Percentiles rank a stretch among this genome's conserved stretches.
phyloP scores from a whole-genome alignment of 169 alveolate genomes.

The Theileria parva region DNA sequence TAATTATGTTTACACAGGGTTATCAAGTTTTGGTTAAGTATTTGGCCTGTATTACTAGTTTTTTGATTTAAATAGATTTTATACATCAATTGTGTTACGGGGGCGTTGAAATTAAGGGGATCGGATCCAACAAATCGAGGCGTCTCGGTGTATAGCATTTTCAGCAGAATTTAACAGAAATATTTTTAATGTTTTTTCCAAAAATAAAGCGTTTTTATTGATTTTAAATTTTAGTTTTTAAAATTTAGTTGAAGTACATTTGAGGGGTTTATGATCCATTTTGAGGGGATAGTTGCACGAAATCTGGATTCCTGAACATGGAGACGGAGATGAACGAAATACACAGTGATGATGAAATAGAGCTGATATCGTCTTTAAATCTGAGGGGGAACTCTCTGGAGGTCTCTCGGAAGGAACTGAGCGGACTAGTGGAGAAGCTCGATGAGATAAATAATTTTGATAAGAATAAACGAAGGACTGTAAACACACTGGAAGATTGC shows the following conservation, averaged over 20 bases:
- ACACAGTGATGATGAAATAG: not conserved
- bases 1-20: too few species aligned
- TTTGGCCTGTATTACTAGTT: not conserved
- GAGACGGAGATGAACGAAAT: not conserved
- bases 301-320: not conserved
- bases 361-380: slow-evolving; percentile 3
- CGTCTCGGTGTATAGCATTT: not conserved
- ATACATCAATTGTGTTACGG: too few species aligned
- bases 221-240: too few species aligned
- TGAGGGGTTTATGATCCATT: not conserved
- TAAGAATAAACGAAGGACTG: not conserved
- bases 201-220: not conserved
- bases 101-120: not conserved
- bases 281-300: not conserved
- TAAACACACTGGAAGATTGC: slow-evolving; percentile 1
- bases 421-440: not conserved
- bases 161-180: not conserved
- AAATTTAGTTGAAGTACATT: not conserved
- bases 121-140: not conserved
- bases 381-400: not conserved
- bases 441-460: not conserved
- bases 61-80: not conserved
- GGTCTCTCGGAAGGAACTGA: not conserved
- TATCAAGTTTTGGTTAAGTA: too few species aligned
- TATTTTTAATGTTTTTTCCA: too few species aligned